Evolutionary conservation across 192 early-diverging fungal species (phyloP).

Genomic region (Nowakowskiella sp.): DNA sequence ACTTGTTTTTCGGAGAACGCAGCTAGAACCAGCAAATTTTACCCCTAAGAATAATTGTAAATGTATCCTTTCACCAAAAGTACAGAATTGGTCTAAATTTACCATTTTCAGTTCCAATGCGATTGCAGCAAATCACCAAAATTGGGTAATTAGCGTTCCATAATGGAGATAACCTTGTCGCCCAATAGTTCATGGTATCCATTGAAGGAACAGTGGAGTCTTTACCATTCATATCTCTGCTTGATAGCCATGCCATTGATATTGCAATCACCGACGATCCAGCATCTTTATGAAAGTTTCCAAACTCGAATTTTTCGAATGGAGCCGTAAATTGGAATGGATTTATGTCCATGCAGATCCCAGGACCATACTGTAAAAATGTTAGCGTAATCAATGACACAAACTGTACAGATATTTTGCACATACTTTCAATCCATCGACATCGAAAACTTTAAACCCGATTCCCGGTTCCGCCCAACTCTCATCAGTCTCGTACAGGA

Average conservation of each 20-base stretch:
- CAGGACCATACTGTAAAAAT: slow-evolving; percentile 51
- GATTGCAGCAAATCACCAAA: slow-evolving; percentile 11
- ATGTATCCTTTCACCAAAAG: too few species aligned
- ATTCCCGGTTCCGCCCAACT: slow-evolving; percentile 65
- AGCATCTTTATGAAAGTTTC: slow-evolving; percentile 45
- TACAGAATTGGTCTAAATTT: too few species aligned
- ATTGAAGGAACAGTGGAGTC: background rate
- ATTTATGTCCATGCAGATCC: slow-evolving; percentile 83
- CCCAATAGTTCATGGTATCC: slow-evolving; percentile 28
- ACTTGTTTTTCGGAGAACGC: background rate
- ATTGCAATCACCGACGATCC: slow-evolving; percentile 42
- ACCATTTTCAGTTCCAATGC: slow-evolving; percentile 13
- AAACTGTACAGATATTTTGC: slow-evolving; percentile 1
- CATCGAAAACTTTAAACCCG: slow-evolving; percentile 41
- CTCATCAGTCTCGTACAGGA: slow-evolving; percentile 65
- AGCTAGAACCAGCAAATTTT: slow-evolving; percentile 11
- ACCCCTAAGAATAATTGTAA: too few species aligned
- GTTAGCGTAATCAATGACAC: too few species aligned
- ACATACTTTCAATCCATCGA: background rate
- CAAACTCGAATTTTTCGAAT: slow-evolving; percentile 65
- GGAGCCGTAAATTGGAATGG: slow-evolving; percentile 59
- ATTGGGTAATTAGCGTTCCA: slow-evolving; percentile 1
- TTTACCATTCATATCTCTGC: slow-evolving; percentile 3
- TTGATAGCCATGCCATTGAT: slow-evolving; percentile 66
- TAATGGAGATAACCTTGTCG: slow-evolving; percentile 17